Conservation (phyloP, 495 filamentous ascomycete species). For the Aspergillus leporis region DNA sequence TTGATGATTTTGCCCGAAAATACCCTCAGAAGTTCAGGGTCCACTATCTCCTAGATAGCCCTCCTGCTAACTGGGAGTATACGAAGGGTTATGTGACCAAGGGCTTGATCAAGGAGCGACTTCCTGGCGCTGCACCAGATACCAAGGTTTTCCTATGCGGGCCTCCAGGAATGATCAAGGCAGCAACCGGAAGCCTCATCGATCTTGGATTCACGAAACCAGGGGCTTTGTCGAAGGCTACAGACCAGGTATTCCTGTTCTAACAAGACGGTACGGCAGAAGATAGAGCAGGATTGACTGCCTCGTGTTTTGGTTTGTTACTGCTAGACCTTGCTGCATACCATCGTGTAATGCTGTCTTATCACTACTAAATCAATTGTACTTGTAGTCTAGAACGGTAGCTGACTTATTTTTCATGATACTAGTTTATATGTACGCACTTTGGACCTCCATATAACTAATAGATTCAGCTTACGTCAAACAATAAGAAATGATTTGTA, state of each 20-base stretch:
- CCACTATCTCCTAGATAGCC: constrained; percentile 42
- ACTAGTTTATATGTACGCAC: no score
- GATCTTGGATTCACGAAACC: constrained; percentile 33
- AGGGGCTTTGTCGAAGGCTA: constrained; percentile 37
- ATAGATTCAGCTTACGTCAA: no score
- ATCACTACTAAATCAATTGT: no score
- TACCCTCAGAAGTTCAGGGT: constrained; percentile 43
- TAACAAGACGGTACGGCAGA: no score
- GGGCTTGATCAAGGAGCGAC: constrained; percentile 20
- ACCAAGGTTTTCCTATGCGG: constrained; percentile 43
- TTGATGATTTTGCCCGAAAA: constrained; percentile 44
- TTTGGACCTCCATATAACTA: no score
- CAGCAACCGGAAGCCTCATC: constrained; percentile 35
- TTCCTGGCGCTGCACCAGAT: constrained; percentile 28
- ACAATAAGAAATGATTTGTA: no score
- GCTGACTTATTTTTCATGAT: no score
- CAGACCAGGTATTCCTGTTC: constrained; percentile 42
- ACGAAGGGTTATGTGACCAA: constrained; percentile 27
- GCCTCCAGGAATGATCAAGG: constrained; percentile 41
- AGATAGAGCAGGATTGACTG: no score
- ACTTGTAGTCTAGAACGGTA: no score
- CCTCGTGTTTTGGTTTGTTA: no score
- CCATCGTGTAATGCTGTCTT: no score
- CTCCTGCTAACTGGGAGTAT: constrained; percentile 25
- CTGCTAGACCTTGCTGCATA: no score